A percentile compares a stretch with the other conserved stretches of the same genome.
phyloP scores from a whole-genome alignment of 139 green algal genomes.

The Desmodesmus armatus region DNA sequence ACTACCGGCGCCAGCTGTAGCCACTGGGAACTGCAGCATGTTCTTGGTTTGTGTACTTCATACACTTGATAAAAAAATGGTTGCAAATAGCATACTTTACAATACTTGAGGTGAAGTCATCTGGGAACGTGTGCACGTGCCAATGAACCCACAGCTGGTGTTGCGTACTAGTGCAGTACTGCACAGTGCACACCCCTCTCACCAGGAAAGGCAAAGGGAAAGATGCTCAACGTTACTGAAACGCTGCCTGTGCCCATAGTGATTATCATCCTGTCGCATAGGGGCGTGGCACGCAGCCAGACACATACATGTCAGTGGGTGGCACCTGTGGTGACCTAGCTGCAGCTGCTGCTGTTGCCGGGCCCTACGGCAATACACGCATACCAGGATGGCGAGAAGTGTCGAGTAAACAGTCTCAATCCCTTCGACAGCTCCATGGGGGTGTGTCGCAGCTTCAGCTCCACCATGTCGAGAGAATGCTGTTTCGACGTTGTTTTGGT shows the following conservation, averaged over 20 bases:
- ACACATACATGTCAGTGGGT: neutral
- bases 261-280: neutral
- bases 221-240: neutral
- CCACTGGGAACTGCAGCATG: neutral
- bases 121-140: too few relatives aligned
- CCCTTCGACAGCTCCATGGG: too few relatives aligned
- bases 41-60: neutral
- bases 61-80: neutral
- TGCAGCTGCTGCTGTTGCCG: too few relatives aligned
- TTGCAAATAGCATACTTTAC: neutral
- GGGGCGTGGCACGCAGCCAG: neutral
- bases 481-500: too few relatives aligned
- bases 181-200: neutral
- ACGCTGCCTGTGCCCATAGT: neutral
- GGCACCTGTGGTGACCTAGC: neutral
- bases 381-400: constrained; percentile 5
- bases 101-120: neutral
- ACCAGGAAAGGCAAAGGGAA: neutral
- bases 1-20: too few relatives aligned
- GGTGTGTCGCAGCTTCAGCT: too few relatives aligned
- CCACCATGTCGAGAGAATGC: too few relatives aligned
- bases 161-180: neutral
- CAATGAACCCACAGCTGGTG: too few relatives aligned
- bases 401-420: neutral
- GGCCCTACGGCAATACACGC: neutral